Base-by-base conservation (phyloP, 73 alveolate genomes). In the Paramecium sonneborni region DNA sequence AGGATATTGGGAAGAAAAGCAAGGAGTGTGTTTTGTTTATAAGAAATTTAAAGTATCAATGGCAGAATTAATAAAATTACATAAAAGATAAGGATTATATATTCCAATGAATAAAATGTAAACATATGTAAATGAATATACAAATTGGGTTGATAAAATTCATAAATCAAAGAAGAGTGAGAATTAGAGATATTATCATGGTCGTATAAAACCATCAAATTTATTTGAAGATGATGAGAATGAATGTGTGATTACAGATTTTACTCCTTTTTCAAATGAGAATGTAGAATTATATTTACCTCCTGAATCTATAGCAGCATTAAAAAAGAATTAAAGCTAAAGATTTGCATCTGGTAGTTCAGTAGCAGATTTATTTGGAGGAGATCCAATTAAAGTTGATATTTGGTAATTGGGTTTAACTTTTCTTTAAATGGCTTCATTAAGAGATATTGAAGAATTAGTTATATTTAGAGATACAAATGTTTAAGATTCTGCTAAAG, bases 161-260 rank as follows among this genome's bases (percentile, higher is more conserved):
- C 90, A 79, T 46, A 79, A 34, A 30, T 28, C 55, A 6, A 72
- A 72, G 24, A 35, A 72, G 23, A 38, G 58, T 15, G 86, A 32
- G 0, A 41, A 30, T 67, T 12, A 67, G 34, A 74, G n/a, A n/a
- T 35, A 21, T n/a, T 74, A 9, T 11, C 90, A 79, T 23, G 46
- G 90, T 43, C n/a, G 90, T 41, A 43, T 79, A 5, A 79, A 79
- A 20, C 90, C 90, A 30, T 79, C 90, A 38, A 79, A 79, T 79
- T 26, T 79, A 24, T 43, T 79, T 20, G 90, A 79, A 14, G 90
- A 41, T 30, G 69, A 39, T 41, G 69, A 43, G 8, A 62, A 12
- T n/a, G 90, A 79, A 79, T 79, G 41, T 79, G 41, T 79, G 15
- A 6, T 79, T 20, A 79, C 90, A 20, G 90, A 79, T 46, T 79